Evolutionary conservation across 257 asterid genomes (phyloP).

Genomic region (Scutellaria galericulata): DNA sequence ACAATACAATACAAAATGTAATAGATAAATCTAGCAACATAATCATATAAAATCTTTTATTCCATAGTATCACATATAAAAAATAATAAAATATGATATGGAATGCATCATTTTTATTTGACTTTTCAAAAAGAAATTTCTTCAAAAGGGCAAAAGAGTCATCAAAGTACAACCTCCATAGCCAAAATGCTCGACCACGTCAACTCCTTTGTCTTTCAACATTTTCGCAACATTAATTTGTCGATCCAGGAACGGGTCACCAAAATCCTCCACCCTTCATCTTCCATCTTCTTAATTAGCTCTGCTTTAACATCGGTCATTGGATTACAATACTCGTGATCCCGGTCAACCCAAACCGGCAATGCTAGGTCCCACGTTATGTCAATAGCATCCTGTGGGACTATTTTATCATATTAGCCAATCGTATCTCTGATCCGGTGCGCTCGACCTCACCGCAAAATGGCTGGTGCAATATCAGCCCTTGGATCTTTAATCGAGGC

Average conservation of each 20-base stretch:
- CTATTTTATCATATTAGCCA: conserved; percentile 18
- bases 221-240: conserved; percentile 26
- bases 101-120: too few species aligned
- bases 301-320: not conserved
- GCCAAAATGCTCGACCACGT: conserved; percentile 32
- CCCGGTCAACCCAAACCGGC: too few species aligned
- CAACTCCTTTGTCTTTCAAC: conserved; percentile 44
- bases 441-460: conserved; percentile 57
- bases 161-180: conserved; percentile 44
- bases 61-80: too few species aligned
- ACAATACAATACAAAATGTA: too few species aligned
- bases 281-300: not conserved
- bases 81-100: too few species aligned
- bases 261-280: conserved; percentile 38
- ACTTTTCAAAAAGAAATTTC: too few species aligned
- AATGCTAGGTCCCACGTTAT: too few species aligned
- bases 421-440: conserved; percentile 50
- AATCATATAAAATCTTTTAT: too few species aligned
- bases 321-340: not conserved
- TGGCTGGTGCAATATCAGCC: conserved; percentile 56
- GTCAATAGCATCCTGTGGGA: conserved; percentile 39
- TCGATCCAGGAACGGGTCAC: conserved; percentile 47
- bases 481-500: conserved; percentile 43
- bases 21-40: too few species aligned
- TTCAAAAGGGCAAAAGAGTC: too few species aligned